phyloP scores from a whole-genome alignment of 371 early-diverging fungal species.

The Zychaea mexicana region DNA sequence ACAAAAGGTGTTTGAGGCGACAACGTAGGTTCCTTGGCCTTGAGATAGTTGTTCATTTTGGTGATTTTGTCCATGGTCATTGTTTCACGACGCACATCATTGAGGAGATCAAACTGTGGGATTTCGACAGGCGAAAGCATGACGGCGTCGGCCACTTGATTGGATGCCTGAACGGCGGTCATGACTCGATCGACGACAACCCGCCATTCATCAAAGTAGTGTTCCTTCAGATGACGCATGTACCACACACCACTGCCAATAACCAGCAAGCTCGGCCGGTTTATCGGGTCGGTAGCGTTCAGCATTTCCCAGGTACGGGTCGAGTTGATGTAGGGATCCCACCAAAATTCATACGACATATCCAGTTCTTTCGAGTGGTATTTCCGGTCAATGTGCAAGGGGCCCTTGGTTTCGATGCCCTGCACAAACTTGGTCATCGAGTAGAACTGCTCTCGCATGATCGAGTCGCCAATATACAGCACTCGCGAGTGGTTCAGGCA shows the following conservation, averaged over 20 bases:
- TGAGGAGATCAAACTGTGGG: slow-evolving; percentile 37
- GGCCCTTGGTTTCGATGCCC: slow-evolving; percentile 28
- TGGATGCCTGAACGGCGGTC: slow-evolving; percentile 19
- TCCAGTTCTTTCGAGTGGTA: slow-evolving; percentile 28
- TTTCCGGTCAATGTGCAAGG: slow-evolving; percentile 39
- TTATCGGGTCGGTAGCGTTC: slow-evolving; percentile 21
- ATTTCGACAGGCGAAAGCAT: slow-evolving; percentile 45
- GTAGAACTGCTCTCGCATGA: slow-evolving; percentile 63
- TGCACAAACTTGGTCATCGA: slow-evolving; percentile 49
- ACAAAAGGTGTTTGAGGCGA: slow-evolving; percentile 31
- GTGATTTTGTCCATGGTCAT: slow-evolving; percentile 49
- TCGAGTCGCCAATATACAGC: slow-evolving; percentile 70
- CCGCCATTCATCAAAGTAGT: slow-evolving; percentile 53
- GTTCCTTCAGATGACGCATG: slow-evolving; percentile 47
- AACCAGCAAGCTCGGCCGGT: slow-evolving; percentile 48
- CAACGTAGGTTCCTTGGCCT: slow-evolving; percentile 12
- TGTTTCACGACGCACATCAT: slow-evolving; percentile 36
- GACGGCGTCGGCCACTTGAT: slow-evolving; percentile 32
- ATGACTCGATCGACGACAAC: slow-evolving; percentile 42
- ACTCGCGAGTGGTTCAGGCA: slow-evolving; percentile 52
- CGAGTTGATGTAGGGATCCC: slow-evolving; percentile 69
- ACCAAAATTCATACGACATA: slow-evolving; percentile 58
- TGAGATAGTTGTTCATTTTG: slow-evolving; percentile 60
- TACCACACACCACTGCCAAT: slow-evolving; percentile 66
- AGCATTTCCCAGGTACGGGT: slow-evolving; percentile 38